These are phyloP conservation scores for Fusarium sp. DNA, from an alignment of 2,329 filamentous ascomycete genomes.

Conservation along the genomic window DNA sequence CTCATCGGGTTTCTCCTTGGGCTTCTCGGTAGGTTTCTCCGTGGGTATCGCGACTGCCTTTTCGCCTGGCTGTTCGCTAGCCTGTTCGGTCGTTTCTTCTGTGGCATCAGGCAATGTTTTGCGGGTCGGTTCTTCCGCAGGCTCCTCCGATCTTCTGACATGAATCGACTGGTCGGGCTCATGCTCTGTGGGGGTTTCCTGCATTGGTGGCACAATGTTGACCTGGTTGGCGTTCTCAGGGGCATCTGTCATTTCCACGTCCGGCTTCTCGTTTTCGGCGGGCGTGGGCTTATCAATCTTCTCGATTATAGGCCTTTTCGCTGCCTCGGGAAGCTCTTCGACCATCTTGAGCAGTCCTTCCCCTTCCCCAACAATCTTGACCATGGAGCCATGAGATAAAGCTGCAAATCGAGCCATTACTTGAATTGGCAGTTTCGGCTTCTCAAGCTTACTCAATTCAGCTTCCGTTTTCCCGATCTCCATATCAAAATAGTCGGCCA, in stretches of 20 bases:
- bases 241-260: slow-evolving; percentile 42
- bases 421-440: slow-evolving; percentile 52
- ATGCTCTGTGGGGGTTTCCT: not conserved
- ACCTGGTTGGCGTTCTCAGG: slow-evolving; percentile 3
- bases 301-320: slow-evolving; percentile 13
- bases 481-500: slow-evolving; percentile 66
- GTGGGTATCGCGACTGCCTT: not conserved
- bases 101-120: slow-evolving; percentile 7
- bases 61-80: not conserved
- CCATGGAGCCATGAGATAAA: slow-evolving; percentile 61
- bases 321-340: slow-evolving; percentile 53
- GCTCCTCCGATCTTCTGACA: slow-evolving; percentile 13
- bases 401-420: slow-evolving; percentile 60
- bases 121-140: not conserved
- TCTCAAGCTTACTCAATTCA: slow-evolving; percentile 61
- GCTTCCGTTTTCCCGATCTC: slow-evolving; percentile 64
- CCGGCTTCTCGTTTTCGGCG: slow-evolving; percentile 6
- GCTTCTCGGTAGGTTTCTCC: not conserved
- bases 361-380: slow-evolving; percentile 58
- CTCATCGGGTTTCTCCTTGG: not conserved
- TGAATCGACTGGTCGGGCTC: slow-evolving; percentile 7
- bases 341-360: slow-evolving; percentile 59
- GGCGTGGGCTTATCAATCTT: slow-evolving; percentile 3
- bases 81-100: not conserved
- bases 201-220: not conserved